Evolutionary conservation across 805 yeast genomes (phyloP), one percentile per base, ranked within the genome.

Genomic region (Saturnispora gosingensis): DNA sequence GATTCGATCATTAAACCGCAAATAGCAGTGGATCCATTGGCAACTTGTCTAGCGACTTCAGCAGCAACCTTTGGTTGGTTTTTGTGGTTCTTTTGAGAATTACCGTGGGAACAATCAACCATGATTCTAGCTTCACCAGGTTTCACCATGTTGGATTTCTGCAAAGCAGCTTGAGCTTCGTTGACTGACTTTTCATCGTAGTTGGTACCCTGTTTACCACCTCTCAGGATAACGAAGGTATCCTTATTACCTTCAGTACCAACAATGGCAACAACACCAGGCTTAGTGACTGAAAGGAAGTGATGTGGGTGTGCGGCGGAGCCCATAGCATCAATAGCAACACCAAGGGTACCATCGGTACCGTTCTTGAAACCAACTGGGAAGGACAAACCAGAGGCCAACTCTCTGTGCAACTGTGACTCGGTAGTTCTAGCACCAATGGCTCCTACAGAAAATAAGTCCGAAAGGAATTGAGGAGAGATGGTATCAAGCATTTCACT

Each of bases 371-470:
- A 91, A 50, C 99, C 99, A 54, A 91, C 88, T 43, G 99, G 99
- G 88, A 93, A 91, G 3, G 96, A 87, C 45, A 93, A 74, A 32
- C 98, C 99, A 0, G 97, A 89, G 3, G 98, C 96, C 59, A 91
- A 78, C 70, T 91, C 99, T 69, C 99, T 83, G 70, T 91, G 99
- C 50, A 91, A 80, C 74, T 91, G 99, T 39, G 97, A 89, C 74
- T 91, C 99, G 39, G 99, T 91, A 45, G 99, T 91, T 76, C 99
- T 85, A 39, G 99, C 99, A 63, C 99, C 99, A 67, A 91, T 90
- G 46, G 99, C 99, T 63, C 99, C 99, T 50, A 93, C 80, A 25
- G 96, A 86, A 77, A 91, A 85, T 59, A 91, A 80, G 69, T 91
- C 99, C 48, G 93, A 81, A 62, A 91, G 77, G 72, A 85, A 91